Evolutionary conservation across 2,329 filamentous ascomycete species (phyloP).

Genomic region (Thielaviopsis musarum): DNA sequence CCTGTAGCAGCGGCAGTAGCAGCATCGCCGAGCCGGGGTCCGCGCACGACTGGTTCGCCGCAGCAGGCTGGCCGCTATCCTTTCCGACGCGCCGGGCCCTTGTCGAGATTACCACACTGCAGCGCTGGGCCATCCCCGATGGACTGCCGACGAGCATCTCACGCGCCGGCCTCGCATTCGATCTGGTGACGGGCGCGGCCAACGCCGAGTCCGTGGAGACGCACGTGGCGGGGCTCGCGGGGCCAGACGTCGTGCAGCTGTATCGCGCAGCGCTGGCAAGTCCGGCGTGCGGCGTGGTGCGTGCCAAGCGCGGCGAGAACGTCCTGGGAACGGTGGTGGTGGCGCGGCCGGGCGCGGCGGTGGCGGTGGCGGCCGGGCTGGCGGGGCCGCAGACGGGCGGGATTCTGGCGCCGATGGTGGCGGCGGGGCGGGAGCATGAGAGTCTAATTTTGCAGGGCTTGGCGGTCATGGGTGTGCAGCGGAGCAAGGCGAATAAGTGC

Average conservation of each 20-base stretch:
- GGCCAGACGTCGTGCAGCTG: conserved; percentile 63
- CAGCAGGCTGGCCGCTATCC: conserved; percentile 67
- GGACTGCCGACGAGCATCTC: conserved; percentile 60
- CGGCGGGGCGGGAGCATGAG: conserved; percentile 44
- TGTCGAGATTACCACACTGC: conserved; percentile 57
- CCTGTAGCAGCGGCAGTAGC: conserved; percentile 35
- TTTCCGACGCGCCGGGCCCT: conserved; percentile 42
- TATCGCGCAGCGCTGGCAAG: conserved; percentile 62
- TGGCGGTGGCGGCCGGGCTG: background rate
- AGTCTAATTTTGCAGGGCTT: conserved; percentile 58
- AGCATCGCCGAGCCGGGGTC: conserved; percentile 18
- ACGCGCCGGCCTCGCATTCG: conserved; percentile 59
- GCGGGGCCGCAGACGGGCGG: conserved; percentile 37
- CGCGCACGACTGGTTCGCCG: conserved; percentile 67
- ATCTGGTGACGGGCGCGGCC: conserved; percentile 66
- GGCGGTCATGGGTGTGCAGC: conserved; percentile 62
- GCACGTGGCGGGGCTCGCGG: conserved; percentile 47
- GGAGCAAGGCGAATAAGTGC: conserved; percentile 64
- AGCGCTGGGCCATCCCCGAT: conserved; percentile 57
- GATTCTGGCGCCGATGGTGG: conserved; percentile 65
- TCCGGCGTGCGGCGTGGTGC: conserved; percentile 61
- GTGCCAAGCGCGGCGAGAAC: conserved; percentile 52
- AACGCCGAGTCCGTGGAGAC: conserved; percentile 55
- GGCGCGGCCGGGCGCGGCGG: conserved; percentile 12
- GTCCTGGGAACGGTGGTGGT: conserved; percentile 21